Conservation (phyloP, 345 rosid genomes). For the Citrus maxima region DNA sequence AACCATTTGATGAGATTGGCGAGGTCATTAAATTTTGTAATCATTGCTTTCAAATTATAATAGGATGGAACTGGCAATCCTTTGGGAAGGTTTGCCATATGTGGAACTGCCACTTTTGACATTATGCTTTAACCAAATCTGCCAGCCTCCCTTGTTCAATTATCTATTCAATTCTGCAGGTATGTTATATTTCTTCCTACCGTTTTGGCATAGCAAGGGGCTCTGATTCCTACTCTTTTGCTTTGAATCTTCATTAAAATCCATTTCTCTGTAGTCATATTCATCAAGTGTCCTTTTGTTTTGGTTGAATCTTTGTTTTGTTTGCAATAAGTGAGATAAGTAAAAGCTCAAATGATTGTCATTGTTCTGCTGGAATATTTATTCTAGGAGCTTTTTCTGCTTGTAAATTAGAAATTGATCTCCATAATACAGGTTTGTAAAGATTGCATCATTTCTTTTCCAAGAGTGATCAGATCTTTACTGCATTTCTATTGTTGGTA, state of each 20-base stretch:
- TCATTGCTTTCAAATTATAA: slow-evolving; percentile 9
- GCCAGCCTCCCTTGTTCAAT: neutral
- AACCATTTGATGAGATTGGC: slow-evolving; percentile 36
- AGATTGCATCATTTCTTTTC: neutral
- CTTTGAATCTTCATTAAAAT: neutral
- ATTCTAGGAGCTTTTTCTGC: neutral
- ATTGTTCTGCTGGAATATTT: neutral
- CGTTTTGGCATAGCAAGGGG: neutral
- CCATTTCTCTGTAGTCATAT: neutral
- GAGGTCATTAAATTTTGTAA: slow-evolving; percentile 10
- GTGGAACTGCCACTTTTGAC: slow-evolving; percentile 7
- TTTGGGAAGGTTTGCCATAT: slow-evolving; percentile 16
- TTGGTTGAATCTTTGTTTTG: slow-evolving; percentile 5
- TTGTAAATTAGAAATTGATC: neutral
- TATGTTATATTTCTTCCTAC: slow-evolving; percentile 8
- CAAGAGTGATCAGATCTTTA: neutral
- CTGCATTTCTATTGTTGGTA: neutral
- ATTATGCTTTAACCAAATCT: slow-evolving; percentile 10
- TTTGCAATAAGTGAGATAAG: neutral
- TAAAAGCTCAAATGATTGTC: neutral
- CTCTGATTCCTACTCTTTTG: neutral
- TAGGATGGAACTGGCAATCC: slow-evolving; percentile 23
- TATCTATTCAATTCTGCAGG: slow-evolving; percentile 9
- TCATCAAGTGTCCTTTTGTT: neutral
- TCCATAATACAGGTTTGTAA: neutral